A percentile compares a stretch with the other conserved stretches of the same genome.
These are phyloP conservation scores for Ceratobasidium sp. DNA, from an alignment of 1,284 basidiomycete genomes.

Conservation along the genomic window DNA sequence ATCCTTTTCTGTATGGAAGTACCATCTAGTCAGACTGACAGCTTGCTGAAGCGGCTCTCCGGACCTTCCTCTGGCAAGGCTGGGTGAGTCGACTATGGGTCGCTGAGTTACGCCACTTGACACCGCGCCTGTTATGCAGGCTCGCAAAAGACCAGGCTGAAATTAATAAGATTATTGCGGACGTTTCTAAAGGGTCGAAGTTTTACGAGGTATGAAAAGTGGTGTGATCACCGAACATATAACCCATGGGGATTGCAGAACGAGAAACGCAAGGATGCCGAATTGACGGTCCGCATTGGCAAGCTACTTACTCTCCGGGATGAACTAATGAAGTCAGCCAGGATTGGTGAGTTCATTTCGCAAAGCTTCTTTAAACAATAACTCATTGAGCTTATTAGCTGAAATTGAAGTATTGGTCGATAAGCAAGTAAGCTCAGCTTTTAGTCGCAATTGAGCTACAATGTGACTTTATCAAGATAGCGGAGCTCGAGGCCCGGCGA, in stretches of 20 bases:
- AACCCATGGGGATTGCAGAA: conserved; percentile 64
- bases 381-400: conserved; percentile 10
- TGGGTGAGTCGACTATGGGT: conserved; percentile 63
- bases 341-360: conserved; percentile 66
- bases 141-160: conserved; percentile 82
- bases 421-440: conserved; percentile 55
- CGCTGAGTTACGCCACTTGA: conserved; percentile 11
- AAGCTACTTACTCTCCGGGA: conserved; percentile 76
- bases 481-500: conserved; percentile 79
- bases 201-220: conserved; percentile 75
- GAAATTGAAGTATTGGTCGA: conserved; percentile 47
- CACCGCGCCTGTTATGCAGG: conserved; percentile 61
- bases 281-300: conserved; percentile 78
- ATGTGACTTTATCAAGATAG: conserved; percentile 64
- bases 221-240: neutral
- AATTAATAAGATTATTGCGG: conserved; percentile 82
- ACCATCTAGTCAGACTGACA: conserved; percentile 33
- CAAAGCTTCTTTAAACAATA: neutral
- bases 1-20: conserved; percentile 11
- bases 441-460: neutral
- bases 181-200: conserved; percentile 84
- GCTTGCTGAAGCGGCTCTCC: conserved; percentile 60
- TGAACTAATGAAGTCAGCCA: conserved; percentile 67
- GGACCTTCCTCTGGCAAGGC: conserved; percentile 83
- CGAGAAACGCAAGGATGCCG: conserved; percentile 85